Base-by-base conservation (phyloP, 2,329 filamentous ascomycete genomes). In the Bertia moriformis region DNA sequence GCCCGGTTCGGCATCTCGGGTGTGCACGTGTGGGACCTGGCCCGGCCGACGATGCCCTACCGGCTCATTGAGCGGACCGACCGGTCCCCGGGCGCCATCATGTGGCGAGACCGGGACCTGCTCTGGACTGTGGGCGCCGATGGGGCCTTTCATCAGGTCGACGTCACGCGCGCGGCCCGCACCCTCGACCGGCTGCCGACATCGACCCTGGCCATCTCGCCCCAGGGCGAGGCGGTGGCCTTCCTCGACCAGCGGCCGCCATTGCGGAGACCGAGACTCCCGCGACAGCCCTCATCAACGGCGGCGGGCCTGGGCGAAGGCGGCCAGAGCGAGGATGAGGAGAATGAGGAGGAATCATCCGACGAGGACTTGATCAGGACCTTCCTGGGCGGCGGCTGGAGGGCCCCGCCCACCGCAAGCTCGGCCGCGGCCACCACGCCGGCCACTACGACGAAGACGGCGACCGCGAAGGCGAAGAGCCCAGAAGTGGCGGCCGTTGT, bases 11-110 rank as follows among this genome's bases (percentile, higher is more conserved):
- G 73, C 32, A 69, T 71, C 33, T 70, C 65, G 19, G 61, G 66
- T 0, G 72, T 80, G 13, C 75, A 82, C 41, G 62, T 82, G 15
- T 83, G 76, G 75, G 78, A 83, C 49, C 56, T 83, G n/a, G 76
- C 73, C 4, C 63, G 78, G 20, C 73, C 77, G 1, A 71, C 73
- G 1, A 67, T 82, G 62, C 75, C 77, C 0, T 80, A 77, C 49
- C 78, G 78, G 45, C 71, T 78, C 46, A 67, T 82, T 37, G 70
- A 77, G 42, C 58, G 68, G 29, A 80, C 78, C 45, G 67, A 72
- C 17, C 62, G 51, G 19, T 67, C 73, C 2, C 76, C 76, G 1
- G 66, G 64, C 5, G 67, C 67, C 2, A 51, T 82, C 14, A 54
- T 78, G 4, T 83, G 78, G 77, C 72, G 71, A 41, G 67, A 76